phyloP scores from a whole-genome alignment of 306 rosid genomes.

The Trichosanthes cucumerina region DNA sequence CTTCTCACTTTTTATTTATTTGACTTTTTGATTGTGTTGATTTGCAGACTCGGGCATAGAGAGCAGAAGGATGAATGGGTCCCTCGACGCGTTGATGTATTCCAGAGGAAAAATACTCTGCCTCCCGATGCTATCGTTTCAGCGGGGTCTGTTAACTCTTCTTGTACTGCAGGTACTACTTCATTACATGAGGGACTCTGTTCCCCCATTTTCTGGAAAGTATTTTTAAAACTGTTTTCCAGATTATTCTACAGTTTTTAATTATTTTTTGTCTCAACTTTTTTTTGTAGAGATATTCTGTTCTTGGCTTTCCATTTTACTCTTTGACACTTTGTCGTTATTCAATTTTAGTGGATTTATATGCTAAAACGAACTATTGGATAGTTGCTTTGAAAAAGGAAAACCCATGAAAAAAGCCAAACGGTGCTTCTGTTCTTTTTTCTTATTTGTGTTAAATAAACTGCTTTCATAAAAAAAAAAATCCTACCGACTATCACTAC shows the following conservation, averaged over 20 bases:
- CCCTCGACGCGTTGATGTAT: slow-evolving; percentile 86
- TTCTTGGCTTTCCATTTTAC: background rate
- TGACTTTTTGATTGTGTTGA: slow-evolving; percentile 6
- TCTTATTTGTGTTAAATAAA: background rate
- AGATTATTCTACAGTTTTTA: background rate
- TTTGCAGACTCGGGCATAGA: slow-evolving; percentile 87
- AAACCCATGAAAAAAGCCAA: background rate
- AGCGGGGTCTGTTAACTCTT: slow-evolving; percentile 80
- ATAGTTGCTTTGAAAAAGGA: background rate
- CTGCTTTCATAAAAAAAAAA: background rate
- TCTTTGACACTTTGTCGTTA: background rate
- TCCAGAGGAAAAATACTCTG: slow-evolving; percentile 54
- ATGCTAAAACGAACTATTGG: background rate
- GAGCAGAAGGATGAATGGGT: slow-evolving; percentile 98
- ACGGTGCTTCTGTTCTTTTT: background rate
- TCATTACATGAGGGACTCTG: background rate
- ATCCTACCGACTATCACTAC: background rate
- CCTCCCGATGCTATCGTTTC: slow-evolving; percentile 81
- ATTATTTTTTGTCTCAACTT: background rate
- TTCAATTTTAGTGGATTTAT: background rate
- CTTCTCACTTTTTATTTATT: background rate
- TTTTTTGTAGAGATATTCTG: background rate
- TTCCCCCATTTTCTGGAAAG: background rate
- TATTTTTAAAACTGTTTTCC: background rate
- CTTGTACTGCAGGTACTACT: slow-evolving; percentile 83